Percentiles rank a stretch among this genome's conserved stretches.
phyloP scores from a whole-genome alignment of 352 stramenopile species.

The Phytopythium sindhum region DNA sequence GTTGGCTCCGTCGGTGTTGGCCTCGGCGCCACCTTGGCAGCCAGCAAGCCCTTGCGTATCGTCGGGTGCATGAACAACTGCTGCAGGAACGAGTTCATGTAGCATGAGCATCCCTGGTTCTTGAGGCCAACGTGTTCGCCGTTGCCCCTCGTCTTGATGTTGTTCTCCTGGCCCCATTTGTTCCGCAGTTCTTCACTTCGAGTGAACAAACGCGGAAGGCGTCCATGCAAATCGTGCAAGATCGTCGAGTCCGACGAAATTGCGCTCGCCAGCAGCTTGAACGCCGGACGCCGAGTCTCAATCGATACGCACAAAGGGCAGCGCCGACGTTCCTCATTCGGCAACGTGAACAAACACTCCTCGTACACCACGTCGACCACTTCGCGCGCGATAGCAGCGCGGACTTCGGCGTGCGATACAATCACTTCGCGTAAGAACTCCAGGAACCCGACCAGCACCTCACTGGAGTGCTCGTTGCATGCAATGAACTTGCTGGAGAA shows the following conservation, averaged over 20 bases:
- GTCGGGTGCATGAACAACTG: slow-evolving; percentile 93
- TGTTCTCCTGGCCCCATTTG: slow-evolving; percentile 84
- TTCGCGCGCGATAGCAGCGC: slow-evolving; percentile 47
- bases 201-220: slow-evolving; percentile 61
- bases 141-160: slow-evolving; percentile 75
- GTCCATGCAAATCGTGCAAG: slow-evolving; percentile 53
- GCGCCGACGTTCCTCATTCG: slow-evolving; percentile 54
- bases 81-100: slow-evolving; percentile 99
- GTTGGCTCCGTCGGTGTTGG: slow-evolving; percentile 65
- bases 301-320: slow-evolving; percentile 72
- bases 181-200: slow-evolving; percentile 51
- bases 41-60: slow-evolving; percentile 74
- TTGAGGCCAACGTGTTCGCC: slow-evolving; percentile 93
- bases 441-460: slow-evolving; percentile 72
- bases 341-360: slow-evolving; percentile 80
- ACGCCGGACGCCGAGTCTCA: slow-evolving; percentile 75
- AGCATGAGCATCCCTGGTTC: slow-evolving; percentile 99
- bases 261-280: slow-evolving; percentile 75
- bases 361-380: slow-evolving; percentile 84
- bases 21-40: slow-evolving; percentile 57
- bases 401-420: slow-evolving; percentile 43
- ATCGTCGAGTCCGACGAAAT: slow-evolving; percentile 68
- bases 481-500: slow-evolving; percentile 82
- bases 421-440: slow-evolving; percentile 78
- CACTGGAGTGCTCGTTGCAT: slow-evolving; percentile 60